A percentile compares a stretch with the other conserved stretches of the same genome.
These are phyloP conservation scores for Crassisporium funariophilum DNA, from an alignment of 768 basidiomycete genomes.

Conservation along the genomic window DNA sequence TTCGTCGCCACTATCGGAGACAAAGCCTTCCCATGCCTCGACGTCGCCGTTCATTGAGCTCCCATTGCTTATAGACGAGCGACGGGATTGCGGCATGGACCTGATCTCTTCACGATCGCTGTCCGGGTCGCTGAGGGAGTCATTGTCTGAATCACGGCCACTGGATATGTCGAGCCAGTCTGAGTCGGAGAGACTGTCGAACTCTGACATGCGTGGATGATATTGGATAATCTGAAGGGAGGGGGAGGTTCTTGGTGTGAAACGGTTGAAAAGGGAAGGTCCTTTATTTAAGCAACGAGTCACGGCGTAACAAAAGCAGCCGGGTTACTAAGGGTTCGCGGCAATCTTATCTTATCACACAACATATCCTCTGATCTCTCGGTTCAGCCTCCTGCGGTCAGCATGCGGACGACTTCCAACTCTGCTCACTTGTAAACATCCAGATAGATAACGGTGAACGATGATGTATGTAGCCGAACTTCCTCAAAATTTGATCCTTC, in stretches of 20 bases:
- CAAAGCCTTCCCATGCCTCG: conserved; percentile 79
- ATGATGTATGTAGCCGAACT: too few species aligned
- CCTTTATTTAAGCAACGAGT: conserved; percentile 16
- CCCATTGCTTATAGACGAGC: conserved; percentile 68
- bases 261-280: conserved; percentile 28
- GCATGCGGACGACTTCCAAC: too few species aligned
- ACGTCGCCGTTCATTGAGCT: conserved; percentile 72
- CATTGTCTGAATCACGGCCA: conserved; percentile 70
- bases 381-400: too few species aligned
- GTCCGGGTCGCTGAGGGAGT: conserved; percentile 62
- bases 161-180: conserved; percentile 84
- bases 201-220: conserved; percentile 56
- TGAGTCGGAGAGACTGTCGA: conserved; percentile 72
- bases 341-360: too few species aligned
- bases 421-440: too few species aligned
- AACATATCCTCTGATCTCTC: too few species aligned
- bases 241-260: conserved; percentile 34
- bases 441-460: too few species aligned
- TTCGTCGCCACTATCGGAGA: conserved; percentile 63
- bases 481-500: too few species aligned
- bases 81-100: conserved; percentile 60
- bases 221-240: conserved; percentile 35
- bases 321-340: conserved; percentile 10
- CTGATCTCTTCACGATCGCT: conserved; percentile 61
- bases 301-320: conserved; percentile 3